phyloP scores from a whole-genome alignment of 371 early-diverging fungal species.

The Rhizomucor miehei region DNA sequence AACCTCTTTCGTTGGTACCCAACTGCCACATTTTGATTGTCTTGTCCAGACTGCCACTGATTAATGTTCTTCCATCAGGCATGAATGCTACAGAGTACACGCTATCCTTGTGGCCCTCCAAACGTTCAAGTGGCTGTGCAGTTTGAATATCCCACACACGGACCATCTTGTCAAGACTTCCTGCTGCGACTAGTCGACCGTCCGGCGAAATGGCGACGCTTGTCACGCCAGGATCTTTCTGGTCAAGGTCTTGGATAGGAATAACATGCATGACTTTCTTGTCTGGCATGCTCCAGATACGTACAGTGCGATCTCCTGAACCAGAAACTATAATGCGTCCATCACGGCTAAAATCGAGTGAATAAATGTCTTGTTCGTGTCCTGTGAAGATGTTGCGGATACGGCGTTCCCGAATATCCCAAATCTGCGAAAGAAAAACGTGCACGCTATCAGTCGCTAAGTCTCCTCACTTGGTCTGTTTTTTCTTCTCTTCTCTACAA shows the following conservation, averaged over 20 bases:
- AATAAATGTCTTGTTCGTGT: slow-evolving; percentile 94
- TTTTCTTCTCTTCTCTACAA: too few relatives aligned
- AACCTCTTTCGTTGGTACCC: slow-evolving; percentile 30
- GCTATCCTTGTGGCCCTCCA: slow-evolving; percentile 93
- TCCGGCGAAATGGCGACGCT: slow-evolving; percentile 85
- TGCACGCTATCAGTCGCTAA: background rate
- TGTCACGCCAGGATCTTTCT: slow-evolving; percentile 90
- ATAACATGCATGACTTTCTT: slow-evolving; percentile 68
- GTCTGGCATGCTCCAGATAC: slow-evolving; percentile 80
- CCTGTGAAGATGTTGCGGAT: slow-evolving; percentile 71
- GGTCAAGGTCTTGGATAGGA: slow-evolving; percentile 68
- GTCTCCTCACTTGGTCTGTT: background rate
- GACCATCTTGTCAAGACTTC: slow-evolving; percentile 86
- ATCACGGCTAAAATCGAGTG: slow-evolving; percentile 89
- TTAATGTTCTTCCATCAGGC: slow-evolving; percentile 83
- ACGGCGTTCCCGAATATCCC: slow-evolving; percentile 63
- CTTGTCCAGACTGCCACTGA: slow-evolving; percentile 93
- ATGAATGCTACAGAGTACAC: slow-evolving; percentile 95
- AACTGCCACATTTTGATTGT: slow-evolving; percentile 91
- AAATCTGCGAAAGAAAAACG: slow-evolving; percentile 39
- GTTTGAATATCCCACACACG: slow-evolving; percentile 85
- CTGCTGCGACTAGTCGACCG: slow-evolving; percentile 67
- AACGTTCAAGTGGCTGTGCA: slow-evolving; percentile 73
- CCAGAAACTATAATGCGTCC: slow-evolving; percentile 88
- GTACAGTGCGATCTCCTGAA: slow-evolving; percentile 86